Evolutionary conservation across 768 basidiomycete genomes (phyloP).

Genomic region (Rhizopogon vulgaris): DNA sequence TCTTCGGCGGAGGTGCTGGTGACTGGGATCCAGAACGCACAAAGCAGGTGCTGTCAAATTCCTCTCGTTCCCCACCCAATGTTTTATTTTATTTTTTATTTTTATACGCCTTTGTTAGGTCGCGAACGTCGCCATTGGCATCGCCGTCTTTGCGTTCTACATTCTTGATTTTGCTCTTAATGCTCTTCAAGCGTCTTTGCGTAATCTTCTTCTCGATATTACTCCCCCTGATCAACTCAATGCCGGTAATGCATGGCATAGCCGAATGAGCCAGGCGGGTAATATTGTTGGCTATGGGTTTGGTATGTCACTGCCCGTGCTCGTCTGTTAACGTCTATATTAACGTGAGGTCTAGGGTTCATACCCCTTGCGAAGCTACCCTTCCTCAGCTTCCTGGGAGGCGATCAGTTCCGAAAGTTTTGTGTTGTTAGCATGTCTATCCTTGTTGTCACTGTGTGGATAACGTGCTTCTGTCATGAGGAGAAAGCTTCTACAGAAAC

Average conservation of each 20-base stretch:
- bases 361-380: conserved; percentile 80
- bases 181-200: conserved; percentile 85
- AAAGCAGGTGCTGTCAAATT: conserved; percentile 41
- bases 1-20: conserved; percentile 68
- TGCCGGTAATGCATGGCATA: conserved; percentile 96
- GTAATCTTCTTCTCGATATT: conserved; percentile 91
- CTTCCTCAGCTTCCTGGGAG: conserved; percentile 74
- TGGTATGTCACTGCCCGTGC: conserved; percentile 39
- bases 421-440: conserved; percentile 80
- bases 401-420: conserved; percentile 93
- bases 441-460: conserved; percentile 74
- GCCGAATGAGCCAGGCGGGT: conserved; percentile 93
- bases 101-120: conserved; percentile 35
- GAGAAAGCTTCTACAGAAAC: conserved; percentile 61
- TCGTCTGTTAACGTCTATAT: neutral
- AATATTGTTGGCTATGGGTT: conserved; percentile 94
- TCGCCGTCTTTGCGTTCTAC: conserved; percentile 90
- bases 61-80: neutral
- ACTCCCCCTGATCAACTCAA: conserved; percentile 86
- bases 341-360: conserved; percentile 51
- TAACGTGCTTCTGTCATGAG: conserved; percentile 82
- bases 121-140: conserved; percentile 65
- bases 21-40: conserved; percentile 82
- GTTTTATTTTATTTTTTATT: neutral
- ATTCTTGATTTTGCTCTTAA: conserved; percentile 96